These are phyloP conservation scores for Kwoniella botswanensis DNA, from an alignment of 768 basidiomycete species.

Conservation along the genomic window DNA sequence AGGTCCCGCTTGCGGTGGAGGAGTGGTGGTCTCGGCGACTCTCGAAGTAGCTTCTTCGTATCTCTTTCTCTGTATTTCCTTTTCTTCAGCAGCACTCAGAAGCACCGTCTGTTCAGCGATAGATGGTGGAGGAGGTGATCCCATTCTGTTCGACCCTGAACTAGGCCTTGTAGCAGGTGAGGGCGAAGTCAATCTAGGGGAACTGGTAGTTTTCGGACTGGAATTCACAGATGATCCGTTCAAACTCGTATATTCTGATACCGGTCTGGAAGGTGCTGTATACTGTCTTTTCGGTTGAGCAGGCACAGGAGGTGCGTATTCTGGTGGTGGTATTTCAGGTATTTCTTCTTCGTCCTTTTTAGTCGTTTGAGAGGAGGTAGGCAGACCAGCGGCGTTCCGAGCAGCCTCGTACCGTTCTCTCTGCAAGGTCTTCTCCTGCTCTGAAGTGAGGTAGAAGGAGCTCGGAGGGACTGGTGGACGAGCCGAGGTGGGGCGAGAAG, in stretches of 20 bases:
- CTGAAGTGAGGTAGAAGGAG: slow-evolving; percentile 28
- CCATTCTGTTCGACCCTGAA: background rate
- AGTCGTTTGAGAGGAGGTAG: background rate
- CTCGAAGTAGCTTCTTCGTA: slow-evolving; percentile 45
- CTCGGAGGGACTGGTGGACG: slow-evolving; percentile 9
- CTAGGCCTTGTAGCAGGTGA: background rate
- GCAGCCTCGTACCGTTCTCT: slow-evolving; percentile 35
- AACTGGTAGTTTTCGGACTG: slow-evolving; percentile 8
- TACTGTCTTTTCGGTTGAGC: slow-evolving; percentile 28
- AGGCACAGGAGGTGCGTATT: slow-evolving; percentile 45
- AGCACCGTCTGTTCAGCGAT: background rate
- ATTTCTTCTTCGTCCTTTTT: slow-evolving; percentile 20
- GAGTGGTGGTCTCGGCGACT: background rate
- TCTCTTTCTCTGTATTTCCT: slow-evolving; percentile 44
- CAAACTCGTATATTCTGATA: slow-evolving; percentile 26
- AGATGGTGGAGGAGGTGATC: slow-evolving; percentile 8
- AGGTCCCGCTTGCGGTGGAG: background rate
- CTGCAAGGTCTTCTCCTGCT: slow-evolving; percentile 29
- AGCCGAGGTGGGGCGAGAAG: slow-evolving; percentile 6
- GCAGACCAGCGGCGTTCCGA: slow-evolving; percentile 19
- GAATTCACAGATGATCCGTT: slow-evolving; percentile 14
- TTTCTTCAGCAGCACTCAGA: slow-evolving; percentile 41
- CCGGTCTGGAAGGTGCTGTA: slow-evolving; percentile 32
- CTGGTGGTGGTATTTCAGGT: slow-evolving; percentile 42
- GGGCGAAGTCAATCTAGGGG: slow-evolving; percentile 15